Percentiles rank a stretch among this genome's conserved stretches.
Evolutionary conservation across 768 basidiomycete genomes (phyloP).

Genomic region (Lactarius hengduanensis): DNA sequence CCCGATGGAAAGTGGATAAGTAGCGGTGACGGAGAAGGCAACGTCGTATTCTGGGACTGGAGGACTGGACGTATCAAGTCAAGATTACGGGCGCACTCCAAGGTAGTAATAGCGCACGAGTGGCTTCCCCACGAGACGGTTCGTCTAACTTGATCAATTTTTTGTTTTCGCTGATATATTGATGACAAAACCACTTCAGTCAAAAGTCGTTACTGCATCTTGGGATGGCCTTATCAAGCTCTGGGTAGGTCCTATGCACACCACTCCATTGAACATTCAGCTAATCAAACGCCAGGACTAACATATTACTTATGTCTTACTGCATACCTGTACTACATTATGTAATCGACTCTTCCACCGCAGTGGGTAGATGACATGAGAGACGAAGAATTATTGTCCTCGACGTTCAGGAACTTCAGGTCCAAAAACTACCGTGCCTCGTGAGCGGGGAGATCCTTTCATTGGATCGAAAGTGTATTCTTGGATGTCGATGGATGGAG

Average conservation of each 20-base stretch:
- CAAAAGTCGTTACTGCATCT: constrained; percentile 93
- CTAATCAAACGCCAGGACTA: constrained; percentile 26
- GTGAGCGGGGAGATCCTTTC: not conserved
- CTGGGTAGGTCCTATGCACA: constrained; percentile 62
- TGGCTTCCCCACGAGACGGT: constrained; percentile 98
- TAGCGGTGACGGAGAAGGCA: constrained; percentile 92
- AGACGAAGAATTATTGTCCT: not conserved
- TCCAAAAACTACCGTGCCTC: not conserved
- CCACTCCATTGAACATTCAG: not conserved
- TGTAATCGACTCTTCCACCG: constrained; percentile 8
- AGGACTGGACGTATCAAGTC: constrained; percentile 97
- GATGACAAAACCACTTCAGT: constrained; percentile 48
- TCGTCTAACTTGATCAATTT: constrained; percentile 29
- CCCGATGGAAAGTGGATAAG: constrained; percentile 99
- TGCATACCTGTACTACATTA: constrained; percentile 7
- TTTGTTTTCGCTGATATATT: constrained; percentile 12
- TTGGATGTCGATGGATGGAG: not conserved
- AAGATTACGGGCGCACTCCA: constrained; percentile 81
- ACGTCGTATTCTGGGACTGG: constrained; percentile 99
- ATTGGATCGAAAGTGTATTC: not conserved
- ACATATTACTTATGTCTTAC: constrained; percentile 4
- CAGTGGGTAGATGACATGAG: not conserved
- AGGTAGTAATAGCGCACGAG: constrained; percentile 97
- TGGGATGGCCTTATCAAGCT: constrained; percentile 99
- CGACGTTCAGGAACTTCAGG: not conserved